A percentile compares a stretch with the other conserved stretches of the same genome.
phyloP scores from a whole-genome alignment of 2,329 filamentous ascomycete species.

The Tolypocladium tropicale region DNA sequence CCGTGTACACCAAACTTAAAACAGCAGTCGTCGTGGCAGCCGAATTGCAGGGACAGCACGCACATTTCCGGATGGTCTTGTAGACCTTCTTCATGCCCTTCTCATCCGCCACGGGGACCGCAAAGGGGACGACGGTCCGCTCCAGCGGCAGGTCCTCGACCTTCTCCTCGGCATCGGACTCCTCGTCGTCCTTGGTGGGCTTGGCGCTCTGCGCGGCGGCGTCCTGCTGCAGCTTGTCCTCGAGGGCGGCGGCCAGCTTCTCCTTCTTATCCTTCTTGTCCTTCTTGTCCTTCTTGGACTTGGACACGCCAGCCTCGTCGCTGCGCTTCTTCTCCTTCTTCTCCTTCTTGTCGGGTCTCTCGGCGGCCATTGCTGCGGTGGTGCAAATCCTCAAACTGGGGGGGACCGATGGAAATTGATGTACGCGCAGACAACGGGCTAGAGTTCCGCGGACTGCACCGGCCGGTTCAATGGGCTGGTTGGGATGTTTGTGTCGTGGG shows the following conservation, averaged over 20 bases:
- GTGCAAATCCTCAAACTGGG: not conserved
- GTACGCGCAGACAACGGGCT: not conserved
- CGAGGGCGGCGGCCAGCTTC: conserved; percentile 55
- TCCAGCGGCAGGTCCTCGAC: conserved; percentile 30
- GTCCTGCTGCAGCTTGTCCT: conserved; percentile 53
- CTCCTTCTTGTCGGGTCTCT: conserved; percentile 39
- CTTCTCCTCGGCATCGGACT: conserved; percentile 35
- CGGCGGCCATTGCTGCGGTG: conserved; percentile 31
- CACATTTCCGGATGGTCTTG: conserved; percentile 48
- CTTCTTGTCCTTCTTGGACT: conserved; percentile 50
- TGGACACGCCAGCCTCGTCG: conserved; percentile 42
- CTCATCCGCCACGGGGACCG: conserved; percentile 68
- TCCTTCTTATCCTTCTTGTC: conserved; percentile 66
- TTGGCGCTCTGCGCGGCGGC: conserved; percentile 30
- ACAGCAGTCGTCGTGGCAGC: not conserved
- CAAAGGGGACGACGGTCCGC: conserved; percentile 69
- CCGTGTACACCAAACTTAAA: not conserved
- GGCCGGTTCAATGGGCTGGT: conserved; percentile 4
- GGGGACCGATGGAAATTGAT: not conserved
- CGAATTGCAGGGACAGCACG: conserved; percentile 10
- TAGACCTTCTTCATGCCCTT: conserved; percentile 58
- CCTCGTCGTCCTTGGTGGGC: conserved; percentile 28
- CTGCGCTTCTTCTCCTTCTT: conserved; percentile 52
- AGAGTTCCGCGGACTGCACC: not conserved
- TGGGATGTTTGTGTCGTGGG: not conserved